These are phyloP conservation scores for Tuber magnatum DNA, from an alignment of 495 filamentous ascomycete genomes.

Conservation along the genomic window DNA sequence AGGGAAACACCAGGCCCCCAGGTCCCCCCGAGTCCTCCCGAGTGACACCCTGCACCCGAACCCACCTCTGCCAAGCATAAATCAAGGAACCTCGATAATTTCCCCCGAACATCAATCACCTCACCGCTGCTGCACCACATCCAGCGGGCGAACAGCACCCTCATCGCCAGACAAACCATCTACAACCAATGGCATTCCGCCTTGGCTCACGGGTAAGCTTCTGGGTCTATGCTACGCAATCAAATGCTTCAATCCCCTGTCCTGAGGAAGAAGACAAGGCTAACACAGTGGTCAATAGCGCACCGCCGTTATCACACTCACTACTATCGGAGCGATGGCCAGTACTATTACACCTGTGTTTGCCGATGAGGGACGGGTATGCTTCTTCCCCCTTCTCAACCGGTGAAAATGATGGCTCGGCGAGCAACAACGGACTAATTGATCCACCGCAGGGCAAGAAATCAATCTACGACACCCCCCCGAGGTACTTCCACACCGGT, in stretches of 20 bases:
- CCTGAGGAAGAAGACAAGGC: neutral
- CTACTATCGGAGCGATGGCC: neutral
- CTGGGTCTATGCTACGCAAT: neutral
- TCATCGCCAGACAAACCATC: neutral
- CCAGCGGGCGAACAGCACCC: neutral
- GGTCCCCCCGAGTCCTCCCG: neutral
- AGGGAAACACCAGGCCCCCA: too few species aligned
- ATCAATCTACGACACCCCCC: conserved; percentile 78
- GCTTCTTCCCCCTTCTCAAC: neutral
- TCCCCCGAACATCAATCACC: neutral
- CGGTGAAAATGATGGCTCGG: neutral
- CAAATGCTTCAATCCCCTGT: neutral
- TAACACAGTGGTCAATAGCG: neutral
- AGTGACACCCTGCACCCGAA: neutral
- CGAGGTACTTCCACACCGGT: conserved; percentile 41
- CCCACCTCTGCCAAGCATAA: neutral
- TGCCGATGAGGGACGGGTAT: neutral
- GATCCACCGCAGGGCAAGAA: conserved; percentile 49
- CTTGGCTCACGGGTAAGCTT: neutral
- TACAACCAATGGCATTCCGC: neutral
- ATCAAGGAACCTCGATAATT: neutral
- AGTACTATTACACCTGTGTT: neutral
- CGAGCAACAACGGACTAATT: conserved; percentile 8
- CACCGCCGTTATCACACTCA: neutral
- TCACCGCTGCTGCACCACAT: neutral